Base-by-base conservation (phyloP, 139 green algal genomes). In the Coccomyxa sp. region DNA sequence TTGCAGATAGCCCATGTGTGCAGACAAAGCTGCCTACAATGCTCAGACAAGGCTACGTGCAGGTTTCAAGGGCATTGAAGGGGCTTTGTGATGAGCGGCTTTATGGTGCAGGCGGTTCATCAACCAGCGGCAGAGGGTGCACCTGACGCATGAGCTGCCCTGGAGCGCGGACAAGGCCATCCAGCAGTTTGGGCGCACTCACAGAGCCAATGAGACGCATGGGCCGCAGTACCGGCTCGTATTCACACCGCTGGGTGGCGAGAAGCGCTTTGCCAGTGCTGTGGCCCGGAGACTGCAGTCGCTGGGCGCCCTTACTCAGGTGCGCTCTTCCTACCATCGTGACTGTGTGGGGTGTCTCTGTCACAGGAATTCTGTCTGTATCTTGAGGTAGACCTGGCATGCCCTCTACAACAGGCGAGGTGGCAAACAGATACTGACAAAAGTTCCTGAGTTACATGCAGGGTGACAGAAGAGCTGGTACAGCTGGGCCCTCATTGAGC, bases 111-210 rank as follows among this genome's bases (percentile, higher is more conserved):
- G 82, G 79, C 73, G 73, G 33, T 78, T 74, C 8, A 55, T 69
- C 37, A 92, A 92, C 75, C 86, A 88, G 76, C 68, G 64, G 38
- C 81, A 86, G 64, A 76, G 88, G 9, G 81, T 92, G 70, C 88
- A 92, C 71, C 80, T 92, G 6, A 92, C 87, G 0, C 74, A 90
- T 37, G 88, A 92, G 85, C 85, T 92, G 79, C 86, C 88, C 27
- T 92, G 88, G 88, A 80, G 40, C 24, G 87, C 91, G 10, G 91
- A 95, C 80, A 90, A 90, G 64, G 88, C 91, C 35, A 90, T 95
- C 40, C 91, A 95, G 84, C 91, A 84, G 75, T 93, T 95, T 75
- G 91, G 91, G 14, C 71, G 91, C 27, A 87, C 81, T 4, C 91
- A 95, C 82, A 70, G 88, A 14, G 85, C 85, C 44, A 93, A 94